Evolutionary conservation across 768 basidiomycete genomes (phyloP).

Genomic region (Saitozyma sp.): DNA sequence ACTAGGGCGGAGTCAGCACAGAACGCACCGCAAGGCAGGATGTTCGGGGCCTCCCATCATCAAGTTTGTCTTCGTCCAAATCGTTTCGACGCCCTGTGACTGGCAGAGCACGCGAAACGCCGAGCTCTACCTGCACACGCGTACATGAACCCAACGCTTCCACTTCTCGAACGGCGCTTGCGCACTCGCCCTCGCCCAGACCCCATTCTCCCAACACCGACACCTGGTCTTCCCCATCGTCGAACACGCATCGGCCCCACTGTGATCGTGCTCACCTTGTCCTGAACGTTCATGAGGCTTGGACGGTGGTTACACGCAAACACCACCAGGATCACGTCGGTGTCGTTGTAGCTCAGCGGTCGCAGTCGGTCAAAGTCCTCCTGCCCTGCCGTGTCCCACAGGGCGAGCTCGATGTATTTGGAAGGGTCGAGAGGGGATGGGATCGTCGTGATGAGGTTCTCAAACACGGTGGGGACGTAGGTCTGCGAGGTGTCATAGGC

Average conservation of each 20-base stretch:
- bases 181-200: background rate
- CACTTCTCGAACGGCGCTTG: too few relatives aligned
- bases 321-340: constrained; percentile 53
- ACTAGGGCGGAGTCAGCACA: constrained; percentile 30
- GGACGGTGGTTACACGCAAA: constrained; percentile 53
- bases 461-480: constrained; percentile 53
- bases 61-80: too few relatives aligned
- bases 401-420: constrained; percentile 51
- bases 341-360: constrained; percentile 53
- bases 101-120: too few relatives aligned
- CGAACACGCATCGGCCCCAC: background rate
- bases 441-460: constrained; percentile 48
- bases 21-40: background rate
- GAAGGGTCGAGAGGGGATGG: constrained; percentile 47
- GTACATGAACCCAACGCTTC: too few relatives aligned
- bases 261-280: constrained; percentile 46
- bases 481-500: constrained; percentile 1
- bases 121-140: too few relatives aligned
- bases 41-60: background rate
- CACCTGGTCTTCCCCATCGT: background rate
- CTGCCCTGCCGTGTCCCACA: constrained; percentile 99
- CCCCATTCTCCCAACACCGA: background rate
- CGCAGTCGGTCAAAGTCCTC: constrained; percentile 70
- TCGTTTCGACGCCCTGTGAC: too few relatives aligned
- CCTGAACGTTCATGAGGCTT: constrained; percentile 52